Percentiles rank a stretch among this genome's conserved stretches.
phyloP scores from a whole-genome alignment of 768 basidiomycete species.

The Guyanaporus albipodus region DNA sequence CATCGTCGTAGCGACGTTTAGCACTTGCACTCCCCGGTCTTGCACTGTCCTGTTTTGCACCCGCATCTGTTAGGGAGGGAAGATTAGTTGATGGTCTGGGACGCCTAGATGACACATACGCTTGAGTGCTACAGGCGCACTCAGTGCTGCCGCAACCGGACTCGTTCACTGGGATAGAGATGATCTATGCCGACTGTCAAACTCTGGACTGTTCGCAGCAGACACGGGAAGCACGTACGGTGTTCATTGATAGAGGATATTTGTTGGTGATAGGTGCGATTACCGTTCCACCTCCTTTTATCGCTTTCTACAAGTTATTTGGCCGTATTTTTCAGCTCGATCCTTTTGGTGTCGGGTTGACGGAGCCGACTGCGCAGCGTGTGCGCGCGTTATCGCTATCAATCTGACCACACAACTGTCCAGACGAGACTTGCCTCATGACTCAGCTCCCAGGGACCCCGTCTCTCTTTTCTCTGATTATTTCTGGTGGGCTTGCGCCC shows the following conservation, averaged over 20 bases:
- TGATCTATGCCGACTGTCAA: neutral
- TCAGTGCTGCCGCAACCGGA: neutral
- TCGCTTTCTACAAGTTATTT: no score
- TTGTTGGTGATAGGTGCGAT: neutral
- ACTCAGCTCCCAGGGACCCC: no score
- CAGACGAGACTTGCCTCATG: no score
- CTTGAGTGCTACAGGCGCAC: neutral
- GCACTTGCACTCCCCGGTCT: slow-evolving; percentile 1
- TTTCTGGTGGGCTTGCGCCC: no score
- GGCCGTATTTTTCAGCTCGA: no score
- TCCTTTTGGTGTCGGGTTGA: no score
- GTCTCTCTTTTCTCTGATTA: no score
- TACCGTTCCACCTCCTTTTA: no score
- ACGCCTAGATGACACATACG: neutral
- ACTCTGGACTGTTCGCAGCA: no score
- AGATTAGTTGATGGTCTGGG: neutral
- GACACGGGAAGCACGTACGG: neutral
- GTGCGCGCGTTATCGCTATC: no score
- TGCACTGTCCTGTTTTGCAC: slow-evolving; percentile 2
- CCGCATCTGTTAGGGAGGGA: neutral
- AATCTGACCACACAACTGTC: no score
- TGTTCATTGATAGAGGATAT: slow-evolving; percentile 8
- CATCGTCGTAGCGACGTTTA: neutral
- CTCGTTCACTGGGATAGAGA: slow-evolving; percentile 7
- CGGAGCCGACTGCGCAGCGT: no score